Percentiles rank a stretch among this genome's conserved stretches.
Conservation (phyloP, 2,329 filamentous ascomycete species). For the Aspergillus novoparasiticus region DNA sequence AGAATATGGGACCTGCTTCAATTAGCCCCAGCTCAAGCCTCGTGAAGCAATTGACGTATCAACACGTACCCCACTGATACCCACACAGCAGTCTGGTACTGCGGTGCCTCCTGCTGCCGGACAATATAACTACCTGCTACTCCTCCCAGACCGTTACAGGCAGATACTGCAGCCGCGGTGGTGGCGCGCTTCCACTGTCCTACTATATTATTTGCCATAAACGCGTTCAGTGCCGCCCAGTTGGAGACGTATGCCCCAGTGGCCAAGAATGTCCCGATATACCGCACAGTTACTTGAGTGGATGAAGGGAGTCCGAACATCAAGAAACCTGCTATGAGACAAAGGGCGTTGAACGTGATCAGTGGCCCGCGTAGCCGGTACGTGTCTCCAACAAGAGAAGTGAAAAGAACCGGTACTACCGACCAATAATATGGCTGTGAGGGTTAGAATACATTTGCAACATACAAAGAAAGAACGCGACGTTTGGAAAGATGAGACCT, state of each 20-base stretch:
- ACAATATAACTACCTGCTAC: conserved; percentile 70
- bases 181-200: conserved; percentile 68
- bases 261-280: conserved; percentile 66
- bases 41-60: background rate
- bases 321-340: conserved; percentile 64
- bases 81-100: conserved; percentile 68
- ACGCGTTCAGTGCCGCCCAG: conserved; percentile 67
- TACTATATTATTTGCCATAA: conserved; percentile 64
- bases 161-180: conserved; percentile 62
- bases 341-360: conserved; percentile 66
- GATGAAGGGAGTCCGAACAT: conserved; percentile 63
- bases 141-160: conserved; percentile 64
- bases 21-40: background rate
- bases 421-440: conserved; percentile 65
- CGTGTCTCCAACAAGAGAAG: conserved; percentile 64
- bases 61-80: conserved; percentile 59
- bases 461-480: too few species aligned
- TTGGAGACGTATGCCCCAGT: conserved; percentile 71
- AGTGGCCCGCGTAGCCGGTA: conserved; percentile 63
- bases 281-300: conserved; percentile 61
- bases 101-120: conserved; percentile 61
- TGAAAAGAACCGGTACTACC: conserved; percentile 64
- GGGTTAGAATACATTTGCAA: background rate
- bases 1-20: conserved; percentile 56
- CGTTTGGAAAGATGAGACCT: conserved; percentile 8